Evolutionary conservation across 768 basidiomycete species (phyloP), one percentile per base, ranked within the genome.

Genomic region (Mrakia frigida): DNA sequence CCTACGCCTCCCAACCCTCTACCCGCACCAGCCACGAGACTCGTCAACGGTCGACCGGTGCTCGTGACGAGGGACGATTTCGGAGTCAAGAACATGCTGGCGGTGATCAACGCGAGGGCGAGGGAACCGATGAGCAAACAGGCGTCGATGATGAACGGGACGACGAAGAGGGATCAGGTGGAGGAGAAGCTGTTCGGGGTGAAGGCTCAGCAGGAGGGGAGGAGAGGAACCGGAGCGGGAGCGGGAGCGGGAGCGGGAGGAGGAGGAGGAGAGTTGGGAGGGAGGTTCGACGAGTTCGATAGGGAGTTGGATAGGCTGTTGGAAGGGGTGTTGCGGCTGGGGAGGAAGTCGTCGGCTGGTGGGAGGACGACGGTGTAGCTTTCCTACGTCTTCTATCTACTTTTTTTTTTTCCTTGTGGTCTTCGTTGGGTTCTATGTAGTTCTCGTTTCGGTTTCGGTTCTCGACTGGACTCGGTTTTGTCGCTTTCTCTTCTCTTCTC

Each of bases 71-170:
- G 78, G 78, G 89, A 95, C 81, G 93, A 95, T 82, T 95, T 95
- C 83, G 94, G 94, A 2, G 85, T 96, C 35, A 84, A 88, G 11
- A 87, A 89, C 71, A 94, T 97, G 92, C 87, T 97, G 87, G 90
- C 92, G 35, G 86, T 95, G 60, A 93, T 97, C 74, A 90, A 94
- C n/a, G 80, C 81, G 50, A 70, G 82, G 50, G 81, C 83, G 59
- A 75, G 79, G 53, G 80, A 81, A 28, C 41, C 73, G 50, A 65
- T 56, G 52, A 77, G 67, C 23, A n/a, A 50, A 11, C 31, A 68
- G n/a, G 28, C 39, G 28, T n/a, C 68, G 31, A n/a, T 31, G 56
- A 41, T 31, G 35, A 60, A 67, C 18, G 70, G 63, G 52, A 43
- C 46, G 21, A 73, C 35, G 39, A 28, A 67, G 70, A n/a, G 73